Base-by-base conservation (phyloP, 2,329 filamentous ascomycete genomes). In the Phialophora expanda region DNA sequence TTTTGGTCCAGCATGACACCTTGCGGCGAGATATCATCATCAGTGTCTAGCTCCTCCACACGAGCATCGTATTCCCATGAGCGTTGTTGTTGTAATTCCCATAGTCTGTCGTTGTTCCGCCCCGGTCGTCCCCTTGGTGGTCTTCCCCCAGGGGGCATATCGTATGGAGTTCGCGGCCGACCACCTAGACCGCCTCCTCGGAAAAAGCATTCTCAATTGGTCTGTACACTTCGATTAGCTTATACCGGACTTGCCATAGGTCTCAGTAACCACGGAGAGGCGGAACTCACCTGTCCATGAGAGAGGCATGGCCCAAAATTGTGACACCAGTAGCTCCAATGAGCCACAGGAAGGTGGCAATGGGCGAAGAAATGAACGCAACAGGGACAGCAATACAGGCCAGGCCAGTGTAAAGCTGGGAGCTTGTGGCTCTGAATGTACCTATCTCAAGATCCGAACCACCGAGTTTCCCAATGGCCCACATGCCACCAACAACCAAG, bases 121-220 rank as follows among this genome's bases (percentile, higher is more conserved):
- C 86, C 85, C 82, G 75, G 76, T 79, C 85, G 87, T 86, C 89
- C 90, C 90, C 92, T 90, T 86, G 92, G 91, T 95, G 93, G 92
- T 97, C 94, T 97, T 97, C 93, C 94, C 94, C 91, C 68, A 70
- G 85, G 89, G 91, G 93, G 93, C 93, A 90, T 89, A 85, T 83
- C 82, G 81, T 85, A 82, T 83, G 93, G 94, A 97, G 93, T 90
- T 95, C 90, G 95, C 95, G 94, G 94, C 92, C 94, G 95, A 98
- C 93, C 93, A 96, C 87, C 89, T 98, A 99, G 91, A 99, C 95
- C 93, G 95, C 94, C 94, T 99, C 95, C 93, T 96, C 95, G 86
- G 94, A 97, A 97, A 99, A 99, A 97, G 93, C 93, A 93, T 96
- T 94, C 89, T 98, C 95, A 85, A 98, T 97, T 66, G 94, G 94